These are phyloP conservation scores for Arbutus unedo DNA, from an alignment of 148 eudicot genomes.

Conservation along the genomic window DNA sequence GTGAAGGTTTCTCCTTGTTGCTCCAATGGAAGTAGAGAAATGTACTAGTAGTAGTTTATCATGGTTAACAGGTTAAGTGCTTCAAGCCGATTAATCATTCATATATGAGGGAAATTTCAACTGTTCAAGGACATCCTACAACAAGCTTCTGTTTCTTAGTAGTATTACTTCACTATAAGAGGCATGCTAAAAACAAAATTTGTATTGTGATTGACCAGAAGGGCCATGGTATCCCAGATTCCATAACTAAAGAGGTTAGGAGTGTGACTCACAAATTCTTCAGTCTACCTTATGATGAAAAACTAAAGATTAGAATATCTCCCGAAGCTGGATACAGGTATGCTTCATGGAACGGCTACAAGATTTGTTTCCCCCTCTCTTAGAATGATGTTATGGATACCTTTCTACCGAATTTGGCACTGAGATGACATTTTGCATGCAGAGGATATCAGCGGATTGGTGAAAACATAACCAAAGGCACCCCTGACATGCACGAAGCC, in stretches of 20 bases:
- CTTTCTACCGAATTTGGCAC: not conserved
- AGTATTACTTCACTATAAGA: not conserved
- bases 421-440: conserved; percentile 26
- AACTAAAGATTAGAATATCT: conserved; percentile 71
- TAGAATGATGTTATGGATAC: not conserved
- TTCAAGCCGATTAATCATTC: not conserved
- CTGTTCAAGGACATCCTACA: not conserved
- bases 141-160: not conserved
- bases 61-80: not conserved
- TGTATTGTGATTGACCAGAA: conserved; percentile 41
- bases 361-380: not conserved
- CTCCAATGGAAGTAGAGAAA: not conserved
- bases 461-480: conserved; percentile 86
- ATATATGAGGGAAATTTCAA: not conserved
- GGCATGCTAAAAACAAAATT: not conserved
- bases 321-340: conserved; percentile 83
- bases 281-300: conserved; percentile 71
- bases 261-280: conserved; percentile 61
- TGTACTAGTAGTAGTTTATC: not conserved
- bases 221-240: conserved; percentile 82
- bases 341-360: conserved; percentile 11
- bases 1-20: not conserved
- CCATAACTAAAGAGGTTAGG: conserved; percentile 63
- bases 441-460: conserved; percentile 94
- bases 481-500: conserved; percentile 92